Percentiles rank a stretch among this genome's conserved stretches.
Evolutionary conservation across 148 eudicot genomes (phyloP).

Genomic region (Vaccinium vitisidaea): DNA sequence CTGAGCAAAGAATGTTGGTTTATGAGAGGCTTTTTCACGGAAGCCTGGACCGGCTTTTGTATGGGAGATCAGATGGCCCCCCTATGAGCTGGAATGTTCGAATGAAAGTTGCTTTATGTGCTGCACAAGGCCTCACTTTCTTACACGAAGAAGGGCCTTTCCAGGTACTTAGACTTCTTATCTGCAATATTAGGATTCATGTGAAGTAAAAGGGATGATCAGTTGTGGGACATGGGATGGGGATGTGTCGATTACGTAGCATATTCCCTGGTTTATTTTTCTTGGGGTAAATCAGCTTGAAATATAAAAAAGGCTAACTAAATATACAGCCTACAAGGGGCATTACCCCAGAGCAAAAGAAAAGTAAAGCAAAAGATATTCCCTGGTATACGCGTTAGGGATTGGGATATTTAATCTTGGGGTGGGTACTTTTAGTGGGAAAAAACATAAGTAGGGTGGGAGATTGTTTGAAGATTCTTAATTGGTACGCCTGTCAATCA

Average conservation of each 20-base stretch:
- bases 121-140: constrained; percentile 88
- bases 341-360: too few relatives aligned
- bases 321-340: too few relatives aligned
- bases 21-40: constrained; percentile 95
- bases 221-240: background rate
- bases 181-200: background rate
- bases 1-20: constrained; percentile 77
- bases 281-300: too few relatives aligned
- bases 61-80: constrained; percentile 74
- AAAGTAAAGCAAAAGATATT: background rate
- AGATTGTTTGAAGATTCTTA: background rate
- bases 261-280: background rate
- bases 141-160: constrained; percentile 95
- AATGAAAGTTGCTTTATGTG: constrained; percentile 81
- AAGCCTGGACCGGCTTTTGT: constrained; percentile 77
- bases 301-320: too few relatives aligned
- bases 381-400: background rate
- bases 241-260: background rate
- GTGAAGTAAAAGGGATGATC: background rate
- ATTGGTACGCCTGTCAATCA: background rate
- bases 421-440: background rate
- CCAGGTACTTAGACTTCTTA: constrained; percentile 49
- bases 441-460: background rate
- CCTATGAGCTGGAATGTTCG: constrained; percentile 83
- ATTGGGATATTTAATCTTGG: background rate